Conservation (phyloP, 106 monocot genomes). For the Dioscorea dumetorum region DNA sequence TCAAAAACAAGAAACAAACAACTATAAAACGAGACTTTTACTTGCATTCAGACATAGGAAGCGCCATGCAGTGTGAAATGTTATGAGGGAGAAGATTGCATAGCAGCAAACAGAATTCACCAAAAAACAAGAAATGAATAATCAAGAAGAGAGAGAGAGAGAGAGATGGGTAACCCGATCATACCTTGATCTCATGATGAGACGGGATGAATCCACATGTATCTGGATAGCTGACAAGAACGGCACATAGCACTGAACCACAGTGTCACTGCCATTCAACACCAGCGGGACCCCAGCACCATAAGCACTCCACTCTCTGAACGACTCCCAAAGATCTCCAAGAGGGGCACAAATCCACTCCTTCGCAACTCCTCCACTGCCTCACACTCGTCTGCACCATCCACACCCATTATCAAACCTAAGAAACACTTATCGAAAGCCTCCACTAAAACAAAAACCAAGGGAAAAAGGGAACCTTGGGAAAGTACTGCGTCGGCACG, state of each 20-base stretch:
- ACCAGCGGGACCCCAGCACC: constrained; percentile 60
- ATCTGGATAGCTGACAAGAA: constrained; percentile 56
- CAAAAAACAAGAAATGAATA: too few relatives aligned
- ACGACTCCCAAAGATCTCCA: constrained; percentile 74
- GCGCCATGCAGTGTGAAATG: too few relatives aligned
- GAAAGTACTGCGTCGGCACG: constrained; percentile 39
- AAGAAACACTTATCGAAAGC: neutral
- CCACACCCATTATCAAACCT: neutral
- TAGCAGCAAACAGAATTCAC: too few relatives aligned
- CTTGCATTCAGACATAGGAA: too few relatives aligned
- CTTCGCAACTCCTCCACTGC: constrained; percentile 30
- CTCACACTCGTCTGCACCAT: constrained; percentile 33
- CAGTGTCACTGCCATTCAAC: constrained; percentile 35
- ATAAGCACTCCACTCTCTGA: constrained; percentile 67
- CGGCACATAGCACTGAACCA: constrained; percentile 64
- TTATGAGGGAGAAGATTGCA: too few relatives aligned
- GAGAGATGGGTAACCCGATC: too few relatives aligned
- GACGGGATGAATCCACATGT: constrained; percentile 20
- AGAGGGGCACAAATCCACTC: constrained; percentile 29
- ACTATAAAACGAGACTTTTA: too few relatives aligned
- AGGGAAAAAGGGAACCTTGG: constrained; percentile 32
- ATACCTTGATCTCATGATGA: constrained; percentile 22
- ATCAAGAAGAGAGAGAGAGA: too few relatives aligned
- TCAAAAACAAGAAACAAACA: too few relatives aligned
- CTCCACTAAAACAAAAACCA: neutral